Conservation (phyloP, 345 rosid species). For the Brassica nigra region DNA sequence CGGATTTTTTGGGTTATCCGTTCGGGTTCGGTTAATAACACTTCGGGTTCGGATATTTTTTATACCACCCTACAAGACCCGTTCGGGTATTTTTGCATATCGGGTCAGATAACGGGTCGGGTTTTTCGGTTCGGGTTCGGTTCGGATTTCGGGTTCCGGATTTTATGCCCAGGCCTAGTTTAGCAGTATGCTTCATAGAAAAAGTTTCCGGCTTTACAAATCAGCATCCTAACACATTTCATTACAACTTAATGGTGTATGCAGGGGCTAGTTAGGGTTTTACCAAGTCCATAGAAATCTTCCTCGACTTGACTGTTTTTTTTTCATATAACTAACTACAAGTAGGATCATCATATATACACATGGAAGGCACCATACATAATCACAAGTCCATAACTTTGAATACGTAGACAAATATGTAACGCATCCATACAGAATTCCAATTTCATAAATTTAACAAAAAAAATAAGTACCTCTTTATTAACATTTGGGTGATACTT, state of each 20-base stretch:
- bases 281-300: slow-evolving; percentile 94
- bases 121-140: too few species aligned
- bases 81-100: too few species aligned
- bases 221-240: neutral
- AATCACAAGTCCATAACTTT: neutral
- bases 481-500: slow-evolving; percentile 94
- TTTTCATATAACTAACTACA: neutral
- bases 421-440: neutral
- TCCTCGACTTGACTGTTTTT: slow-evolving; percentile 51
- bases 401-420: neutral
- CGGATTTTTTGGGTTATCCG: too few species aligned
- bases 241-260: neutral
- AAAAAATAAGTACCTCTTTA: slow-evolving; percentile 58
- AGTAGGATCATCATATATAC: neutral
- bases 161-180: too few species aligned
- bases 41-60: too few species aligned
- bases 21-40: too few species aligned
- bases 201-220: neutral
- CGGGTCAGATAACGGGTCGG: too few species aligned
- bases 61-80: too few species aligned
- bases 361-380: neutral
- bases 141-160: too few species aligned
- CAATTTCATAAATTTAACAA: neutral
- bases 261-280: neutral
- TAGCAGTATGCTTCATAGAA: neutral